Evolutionary conservation across 345 rosid species (phyloP).

Genomic region (Trapa bicornis): DNA sequence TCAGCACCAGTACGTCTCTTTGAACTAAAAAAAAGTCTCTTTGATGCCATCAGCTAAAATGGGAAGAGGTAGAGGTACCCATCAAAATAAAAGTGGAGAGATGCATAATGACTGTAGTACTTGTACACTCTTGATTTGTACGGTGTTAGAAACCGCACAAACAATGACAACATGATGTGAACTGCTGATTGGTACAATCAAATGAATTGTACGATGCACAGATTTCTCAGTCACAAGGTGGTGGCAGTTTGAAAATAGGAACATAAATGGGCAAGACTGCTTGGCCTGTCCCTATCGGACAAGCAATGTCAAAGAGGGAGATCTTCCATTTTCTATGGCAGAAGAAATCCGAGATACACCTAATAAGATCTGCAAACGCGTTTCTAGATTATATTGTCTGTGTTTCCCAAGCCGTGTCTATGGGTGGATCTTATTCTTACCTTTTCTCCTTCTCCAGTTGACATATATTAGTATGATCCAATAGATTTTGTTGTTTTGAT

Average conservation of each 20-base stretch:
- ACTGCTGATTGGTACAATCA: not conserved
- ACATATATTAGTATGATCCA: not conserved
- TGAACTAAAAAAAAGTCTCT: too few species aligned
- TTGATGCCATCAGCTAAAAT: too few species aligned
- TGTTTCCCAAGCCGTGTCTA: not conserved
- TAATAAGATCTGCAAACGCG: too few species aligned
- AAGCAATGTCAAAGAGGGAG: not conserved
- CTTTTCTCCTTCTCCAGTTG: not conserved
- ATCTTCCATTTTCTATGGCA: too few species aligned
- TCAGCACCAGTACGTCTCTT: not conserved
- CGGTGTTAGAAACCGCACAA: not conserved
- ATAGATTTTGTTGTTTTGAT: not conserved
- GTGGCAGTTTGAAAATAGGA: not conserved
- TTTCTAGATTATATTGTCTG: too few species aligned
- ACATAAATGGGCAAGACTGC: not conserved
- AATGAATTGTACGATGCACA: not conserved
- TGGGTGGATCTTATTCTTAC: not conserved
- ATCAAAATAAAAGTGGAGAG: too few species aligned
- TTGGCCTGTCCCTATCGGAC: not conserved
- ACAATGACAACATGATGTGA: not conserved
- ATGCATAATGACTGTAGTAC: too few species aligned
- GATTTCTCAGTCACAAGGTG: not conserved
- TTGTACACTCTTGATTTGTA: not conserved
- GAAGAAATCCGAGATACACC: too few species aligned
- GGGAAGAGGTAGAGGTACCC: too few species aligned